These are phyloP conservation scores for Cystobasidium onofrii DNA, from an alignment of 768 basidiomycete genomes.

Conservation along the genomic window DNA sequence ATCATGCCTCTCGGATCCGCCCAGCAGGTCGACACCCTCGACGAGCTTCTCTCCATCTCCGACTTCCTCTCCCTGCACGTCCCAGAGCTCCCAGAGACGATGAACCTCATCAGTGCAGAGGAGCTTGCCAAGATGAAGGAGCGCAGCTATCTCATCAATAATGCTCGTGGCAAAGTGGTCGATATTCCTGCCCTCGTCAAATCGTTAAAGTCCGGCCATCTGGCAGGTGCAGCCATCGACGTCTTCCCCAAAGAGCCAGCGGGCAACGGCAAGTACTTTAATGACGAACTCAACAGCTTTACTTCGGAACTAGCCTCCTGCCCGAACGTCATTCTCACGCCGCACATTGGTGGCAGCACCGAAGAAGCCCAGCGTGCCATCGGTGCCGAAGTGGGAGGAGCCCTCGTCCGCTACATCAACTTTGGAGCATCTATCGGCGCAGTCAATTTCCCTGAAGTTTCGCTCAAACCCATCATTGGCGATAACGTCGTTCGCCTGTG, in stretches of 20 bases:
- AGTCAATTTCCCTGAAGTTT: conserved; percentile 99
- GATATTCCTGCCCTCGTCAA: conserved; percentile 83
- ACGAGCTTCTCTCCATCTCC: conserved; percentile 62
- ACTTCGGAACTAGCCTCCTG: conserved; percentile 63
- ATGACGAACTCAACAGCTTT: conserved; percentile 81
- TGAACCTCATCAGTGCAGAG: conserved; percentile 72
- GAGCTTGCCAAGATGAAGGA: conserved; percentile 86
- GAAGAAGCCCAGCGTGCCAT: conserved; percentile 98
- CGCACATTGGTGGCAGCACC: conserved; percentile 97
- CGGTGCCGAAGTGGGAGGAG: conserved; percentile 81
- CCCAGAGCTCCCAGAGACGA: conserved; percentile 91
- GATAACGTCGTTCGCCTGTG: conserved; percentile 79
- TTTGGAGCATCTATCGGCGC: conserved; percentile 83
- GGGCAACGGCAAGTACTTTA: conserved; percentile 76
- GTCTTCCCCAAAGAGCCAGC: conserved; percentile 92
- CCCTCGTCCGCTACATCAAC: conserved; percentile 79
- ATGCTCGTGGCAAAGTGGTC: conserved; percentile 88
- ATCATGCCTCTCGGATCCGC: conserved; percentile 96
- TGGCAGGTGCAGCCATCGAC: conserved; percentile 85
- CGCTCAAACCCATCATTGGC: conserved; percentile 82
- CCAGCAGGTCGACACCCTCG: conserved; percentile 73
- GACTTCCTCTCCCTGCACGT: conserved; percentile 96
- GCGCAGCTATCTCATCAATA: conserved; percentile 93
- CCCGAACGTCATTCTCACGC: conserved; percentile 90
- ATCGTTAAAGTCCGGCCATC: conserved; percentile 71